Conservation (phyloP, 2,329 filamentous ascomycete genomes). For the Tricladium varicosporioides region DNA sequence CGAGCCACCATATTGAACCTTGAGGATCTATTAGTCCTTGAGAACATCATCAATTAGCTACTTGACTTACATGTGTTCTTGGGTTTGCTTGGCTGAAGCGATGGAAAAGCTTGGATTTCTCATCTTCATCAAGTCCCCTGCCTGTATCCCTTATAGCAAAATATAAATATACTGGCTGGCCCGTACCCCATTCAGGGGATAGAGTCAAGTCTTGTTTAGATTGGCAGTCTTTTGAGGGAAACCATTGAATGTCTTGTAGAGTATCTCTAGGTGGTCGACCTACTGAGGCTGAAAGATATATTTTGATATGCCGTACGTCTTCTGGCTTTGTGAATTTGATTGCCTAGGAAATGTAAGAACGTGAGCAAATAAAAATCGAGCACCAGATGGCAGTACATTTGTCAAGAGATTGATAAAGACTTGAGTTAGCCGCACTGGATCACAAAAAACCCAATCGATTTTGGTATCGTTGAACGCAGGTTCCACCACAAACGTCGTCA, state of each 20-base stretch:
- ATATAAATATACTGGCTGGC: slow-evolving; percentile 54
- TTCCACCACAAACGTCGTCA: slow-evolving; percentile 62
- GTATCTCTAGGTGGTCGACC: slow-evolving; percentile 7
- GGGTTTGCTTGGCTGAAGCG: slow-evolving; percentile 78
- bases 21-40: not conserved
- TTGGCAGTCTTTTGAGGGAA: not conserved
- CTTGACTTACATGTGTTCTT: slow-evolving; percentile 59
- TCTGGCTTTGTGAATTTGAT: slow-evolving; percentile 75
- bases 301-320: slow-evolving; percentile 51
- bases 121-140: slow-evolving; percentile 64
- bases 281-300: slow-evolving; percentile 39
- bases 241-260: not conserved
- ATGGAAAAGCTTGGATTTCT: slow-evolving; percentile 72
- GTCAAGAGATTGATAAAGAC: slow-evolving; percentile 78
- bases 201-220: slow-evolving; percentile 1
- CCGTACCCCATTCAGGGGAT: slow-evolving; percentile 1
- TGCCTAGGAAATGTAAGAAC: slow-evolving; percentile 39
- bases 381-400: slow-evolving; percentile 41
- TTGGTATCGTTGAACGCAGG: slow-evolving; percentile 55
- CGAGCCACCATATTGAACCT: slow-evolving; percentile 68
- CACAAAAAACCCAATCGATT: slow-evolving; percentile 64
- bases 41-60: not conserved
- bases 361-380: no score
- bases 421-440: slow-evolving; percentile 72
- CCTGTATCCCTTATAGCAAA: slow-evolving; percentile 79